Conservation (phyloP, 441 rosid species). For the Pelargonium citronellum region DNA sequence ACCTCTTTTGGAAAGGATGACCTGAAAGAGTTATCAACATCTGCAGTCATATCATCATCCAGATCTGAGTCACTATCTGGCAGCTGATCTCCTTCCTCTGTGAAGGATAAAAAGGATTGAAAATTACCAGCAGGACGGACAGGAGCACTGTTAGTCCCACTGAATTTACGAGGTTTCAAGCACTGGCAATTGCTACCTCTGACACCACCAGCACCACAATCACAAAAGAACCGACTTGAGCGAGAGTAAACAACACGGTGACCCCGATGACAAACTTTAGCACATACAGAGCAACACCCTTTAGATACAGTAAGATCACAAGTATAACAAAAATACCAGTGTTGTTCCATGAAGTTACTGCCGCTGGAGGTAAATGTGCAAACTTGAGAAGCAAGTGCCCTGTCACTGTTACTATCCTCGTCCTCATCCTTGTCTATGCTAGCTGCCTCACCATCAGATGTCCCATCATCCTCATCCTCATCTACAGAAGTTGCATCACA, state of each 20-base stretch:
- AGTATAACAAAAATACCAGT: slow-evolving; percentile 99
- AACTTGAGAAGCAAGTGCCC: slow-evolving; percentile 89
- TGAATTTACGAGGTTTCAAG: slow-evolving; percentile 93
- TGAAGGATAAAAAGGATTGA: slow-evolving; percentile 71
- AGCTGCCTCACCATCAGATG: slow-evolving; percentile 99
- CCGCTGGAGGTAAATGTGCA: slow-evolving; percentile 99
- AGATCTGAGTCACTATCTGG: slow-evolving; percentile 92
- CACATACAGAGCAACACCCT: slow-evolving; percentile 99
- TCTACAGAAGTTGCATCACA: slow-evolving; percentile 98
- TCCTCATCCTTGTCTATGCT: slow-evolving; percentile 99
- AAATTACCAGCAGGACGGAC: slow-evolving; percentile 54
- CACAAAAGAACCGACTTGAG: slow-evolving; percentile 96
- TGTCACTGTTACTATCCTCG: slow-evolving; percentile 90
- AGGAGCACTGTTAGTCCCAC: slow-evolving; percentile 57
- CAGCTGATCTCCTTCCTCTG: slow-evolving; percentile 86
- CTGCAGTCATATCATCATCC: slow-evolving; percentile 69
- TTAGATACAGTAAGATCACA: slow-evolving; percentile 97
- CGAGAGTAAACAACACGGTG: slow-evolving; percentile 99
- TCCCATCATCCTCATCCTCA: slow-evolving; percentile 99
- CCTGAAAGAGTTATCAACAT: slow-evolving; percentile 51
- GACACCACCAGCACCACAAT: slow-evolving; percentile 99
- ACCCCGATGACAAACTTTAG: slow-evolving; percentile 99
- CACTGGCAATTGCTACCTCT: slow-evolving; percentile 99
- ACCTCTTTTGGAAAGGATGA: slow-evolving; percentile 74
- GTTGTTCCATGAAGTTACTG: slow-evolving; percentile 99